phyloP scores from a whole-genome alignment of 2,329 filamentous ascomycete genomes.

The Alternaria novae-zelandiae region DNA sequence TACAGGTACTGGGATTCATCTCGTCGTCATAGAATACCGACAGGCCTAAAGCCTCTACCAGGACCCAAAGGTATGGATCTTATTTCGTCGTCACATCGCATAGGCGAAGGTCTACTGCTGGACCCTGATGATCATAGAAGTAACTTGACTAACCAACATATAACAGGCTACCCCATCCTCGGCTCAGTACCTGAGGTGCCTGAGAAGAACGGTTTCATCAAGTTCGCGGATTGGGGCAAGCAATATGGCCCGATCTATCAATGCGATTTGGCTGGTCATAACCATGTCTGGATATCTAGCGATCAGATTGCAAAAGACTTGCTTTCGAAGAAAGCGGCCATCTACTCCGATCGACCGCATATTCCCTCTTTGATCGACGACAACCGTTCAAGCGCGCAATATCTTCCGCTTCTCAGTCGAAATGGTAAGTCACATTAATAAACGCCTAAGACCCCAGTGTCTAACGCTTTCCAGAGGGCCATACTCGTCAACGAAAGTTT shows the following conservation, averaged over 20 bases:
- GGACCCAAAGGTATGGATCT: slow-evolving; percentile 48
- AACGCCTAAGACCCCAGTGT: background rate
- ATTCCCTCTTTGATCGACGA: slow-evolving; percentile 54
- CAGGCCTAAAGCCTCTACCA: slow-evolving; percentile 47
- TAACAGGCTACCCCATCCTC: slow-evolving; percentile 51
- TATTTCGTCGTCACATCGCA: slow-evolving; percentile 3
- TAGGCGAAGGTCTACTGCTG: background rate
- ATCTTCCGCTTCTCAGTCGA: slow-evolving; percentile 53
- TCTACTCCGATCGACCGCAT: slow-evolving; percentile 56
- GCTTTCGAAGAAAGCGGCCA: slow-evolving; percentile 52
- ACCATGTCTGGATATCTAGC: slow-evolving; percentile 55
- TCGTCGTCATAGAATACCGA: slow-evolving; percentile 38
- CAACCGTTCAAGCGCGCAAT: slow-evolving; percentile 54
- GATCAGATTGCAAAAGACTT: slow-evolving; percentile 53
- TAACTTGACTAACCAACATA: slow-evolving; percentile 13
- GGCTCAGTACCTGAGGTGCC: slow-evolving; percentile 53
- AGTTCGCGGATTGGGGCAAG: slow-evolving; percentile 55
- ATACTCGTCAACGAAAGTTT: slow-evolving; percentile 54
- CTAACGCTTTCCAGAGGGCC: slow-evolving; percentile 43
- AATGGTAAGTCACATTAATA: slow-evolving; percentile 43
- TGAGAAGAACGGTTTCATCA: slow-evolving; percentile 53
- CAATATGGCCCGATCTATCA: slow-evolving; percentile 56
- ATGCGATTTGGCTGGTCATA: slow-evolving; percentile 52
- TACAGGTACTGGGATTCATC: slow-evolving; percentile 37
- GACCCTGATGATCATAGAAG: background rate